Conservation (phyloP, 306 rosid species). For the Geum urbanum region DNA sequence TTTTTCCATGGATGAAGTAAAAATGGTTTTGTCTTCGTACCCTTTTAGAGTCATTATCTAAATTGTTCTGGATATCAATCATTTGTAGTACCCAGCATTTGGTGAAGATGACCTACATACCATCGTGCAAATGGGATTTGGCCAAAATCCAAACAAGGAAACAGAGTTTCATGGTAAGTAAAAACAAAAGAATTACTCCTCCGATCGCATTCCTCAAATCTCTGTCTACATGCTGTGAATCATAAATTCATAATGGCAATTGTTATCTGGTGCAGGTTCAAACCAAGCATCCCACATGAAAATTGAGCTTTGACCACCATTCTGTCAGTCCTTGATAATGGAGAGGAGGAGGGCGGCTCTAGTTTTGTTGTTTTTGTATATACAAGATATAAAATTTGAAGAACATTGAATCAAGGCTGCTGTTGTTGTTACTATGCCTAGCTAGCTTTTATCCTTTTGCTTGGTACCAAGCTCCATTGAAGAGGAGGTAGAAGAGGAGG, state of each 20-base stretch:
- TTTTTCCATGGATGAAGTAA: not conserved
- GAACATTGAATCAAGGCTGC: conserved; percentile 35
- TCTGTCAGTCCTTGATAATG: conserved; percentile 37
- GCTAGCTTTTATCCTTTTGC: conserved; percentile 15
- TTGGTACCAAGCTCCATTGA: conserved; percentile 33
- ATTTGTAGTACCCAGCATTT: conserved; percentile 56
- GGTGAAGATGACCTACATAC: conserved; percentile 77
- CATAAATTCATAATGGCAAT: conserved; percentile 8
- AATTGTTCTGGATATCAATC: conserved; percentile 3
- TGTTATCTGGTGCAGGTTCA: conserved; percentile 48
- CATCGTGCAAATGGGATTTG: conserved; percentile 86
- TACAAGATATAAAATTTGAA: conserved; percentile 46
- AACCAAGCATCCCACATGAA: conserved; percentile 64
- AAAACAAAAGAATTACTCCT: not conserved
- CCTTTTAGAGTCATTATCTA: not conserved
- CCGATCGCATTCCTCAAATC: not conserved
- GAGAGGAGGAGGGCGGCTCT: conserved; percentile 26
- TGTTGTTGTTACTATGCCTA: conserved; percentile 26
- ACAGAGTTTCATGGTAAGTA: conserved; percentile 52
- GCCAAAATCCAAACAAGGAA: conserved; percentile 52
- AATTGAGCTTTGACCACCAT: conserved; percentile 66
- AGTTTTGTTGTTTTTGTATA: conserved; percentile 37
- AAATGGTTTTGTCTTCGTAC: not conserved
- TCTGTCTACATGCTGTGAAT: conserved; percentile 24
- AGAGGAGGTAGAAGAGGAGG: conserved; percentile 21